phyloP scores from a whole-genome alignment of 2,329 filamentous ascomycete genomes.

The Fusarium guadeloupense region DNA sequence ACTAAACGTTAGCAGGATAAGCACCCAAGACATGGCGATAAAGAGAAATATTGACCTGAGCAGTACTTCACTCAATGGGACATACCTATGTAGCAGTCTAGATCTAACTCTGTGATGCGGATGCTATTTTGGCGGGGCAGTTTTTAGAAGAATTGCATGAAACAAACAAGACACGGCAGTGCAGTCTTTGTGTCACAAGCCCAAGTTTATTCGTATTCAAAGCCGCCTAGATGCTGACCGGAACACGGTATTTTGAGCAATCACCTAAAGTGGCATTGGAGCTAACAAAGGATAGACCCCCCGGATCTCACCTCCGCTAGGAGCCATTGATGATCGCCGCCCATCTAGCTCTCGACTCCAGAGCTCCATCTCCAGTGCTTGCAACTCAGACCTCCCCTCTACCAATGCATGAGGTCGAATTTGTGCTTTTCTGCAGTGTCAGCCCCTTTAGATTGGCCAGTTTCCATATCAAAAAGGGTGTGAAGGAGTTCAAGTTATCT shows the following conservation, averaged over 20 bases:
- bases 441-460: slow-evolving; percentile 29
- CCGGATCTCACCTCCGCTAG: slow-evolving; percentile 37
- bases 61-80: no score
- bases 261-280: background rate
- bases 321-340: slow-evolving; percentile 37
- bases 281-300: slow-evolving; percentile 8
- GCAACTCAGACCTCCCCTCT: slow-evolving; percentile 18
- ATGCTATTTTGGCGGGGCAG: slow-evolving; percentile 27
- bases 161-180: slow-evolving; percentile 14
- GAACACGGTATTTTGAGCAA: background rate
- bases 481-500: slow-evolving; percentile 16
- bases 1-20: no score
- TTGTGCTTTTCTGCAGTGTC: slow-evolving; percentile 25
- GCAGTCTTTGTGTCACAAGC: slow-evolving; percentile 26
- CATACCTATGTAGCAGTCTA: no score
- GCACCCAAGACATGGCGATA: no score
- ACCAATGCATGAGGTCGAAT: slow-evolving; percentile 34
- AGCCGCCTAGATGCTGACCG: slow-evolving; percentile 5
- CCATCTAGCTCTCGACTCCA: slow-evolving; percentile 1
- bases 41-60: no score
- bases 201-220: slow-evolving; percentile 22
- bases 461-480: slow-evolving; percentile 11
- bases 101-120: slow-evolving; percentile 23
- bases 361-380: slow-evolving; percentile 27
- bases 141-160: slow-evolving; percentile 15